Conservation (phyloP, 371 early-diverging fungal species). For the Quaeritorhiza haematococci region DNA sequence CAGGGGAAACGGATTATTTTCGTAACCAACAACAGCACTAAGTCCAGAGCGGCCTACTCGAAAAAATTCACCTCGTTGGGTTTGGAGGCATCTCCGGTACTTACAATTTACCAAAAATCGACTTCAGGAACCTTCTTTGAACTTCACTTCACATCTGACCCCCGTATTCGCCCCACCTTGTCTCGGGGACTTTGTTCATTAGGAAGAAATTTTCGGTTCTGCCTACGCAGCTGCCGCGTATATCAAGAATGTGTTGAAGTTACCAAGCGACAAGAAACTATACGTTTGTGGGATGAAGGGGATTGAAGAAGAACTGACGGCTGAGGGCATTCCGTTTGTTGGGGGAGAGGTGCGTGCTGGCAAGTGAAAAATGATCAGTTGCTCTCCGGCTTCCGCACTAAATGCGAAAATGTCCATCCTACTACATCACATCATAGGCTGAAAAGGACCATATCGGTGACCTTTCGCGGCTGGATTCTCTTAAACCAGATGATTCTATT, state of each 20-base stretch:
- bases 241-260: slow-evolving; percentile 69
- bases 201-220: slow-evolving; percentile 92
- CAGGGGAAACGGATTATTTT: slow-evolving; percentile 81
- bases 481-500: slow-evolving; percentile 52
- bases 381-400: background rate
- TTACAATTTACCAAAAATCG: background rate
- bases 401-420: background rate
- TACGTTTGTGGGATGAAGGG: slow-evolving; percentile 90
- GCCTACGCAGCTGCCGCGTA: slow-evolving; percentile 92
- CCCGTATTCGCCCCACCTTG: too few species aligned
- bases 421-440: slow-evolving; percentile 28
- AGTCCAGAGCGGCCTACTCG: slow-evolving; percentile 73
- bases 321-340: slow-evolving; percentile 61
- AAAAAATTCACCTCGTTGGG: slow-evolving; percentile 77
- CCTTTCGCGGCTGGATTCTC: slow-evolving; percentile 41
- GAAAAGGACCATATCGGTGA: slow-evolving; percentile 46
- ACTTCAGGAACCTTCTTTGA: background rate
- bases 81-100: slow-evolving; percentile 64
- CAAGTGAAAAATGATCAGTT: background rate
- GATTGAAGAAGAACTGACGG: slow-evolving; percentile 76
- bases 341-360: slow-evolving; percentile 49
- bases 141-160: background rate
- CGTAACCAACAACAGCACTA: slow-evolving; percentile 95
- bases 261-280: slow-evolving; percentile 79
- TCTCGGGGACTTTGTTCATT: background rate